phyloP scores from a whole-genome alignment of 164 flowering plant species.

The Dillenia suffruticosa region DNA sequence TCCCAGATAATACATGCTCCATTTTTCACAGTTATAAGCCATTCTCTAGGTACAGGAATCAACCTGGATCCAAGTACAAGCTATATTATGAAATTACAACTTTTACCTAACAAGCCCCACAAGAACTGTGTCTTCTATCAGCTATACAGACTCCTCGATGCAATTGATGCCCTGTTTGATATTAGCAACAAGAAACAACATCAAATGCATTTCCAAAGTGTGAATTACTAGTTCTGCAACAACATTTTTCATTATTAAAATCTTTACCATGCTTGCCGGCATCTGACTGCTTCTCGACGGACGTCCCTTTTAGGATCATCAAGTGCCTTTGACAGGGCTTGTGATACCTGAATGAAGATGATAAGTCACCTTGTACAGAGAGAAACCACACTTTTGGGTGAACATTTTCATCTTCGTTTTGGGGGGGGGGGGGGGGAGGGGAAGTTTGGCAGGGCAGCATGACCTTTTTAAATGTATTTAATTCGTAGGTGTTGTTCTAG shows the following conservation, averaged over 20 bases:
- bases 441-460: too few species aligned
- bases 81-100: too few species aligned
- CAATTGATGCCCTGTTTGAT: slow-evolving; percentile 39
- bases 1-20: too few species aligned
- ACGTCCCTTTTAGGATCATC: slow-evolving; percentile 89
- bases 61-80: background rate
- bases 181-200: slow-evolving; percentile 1
- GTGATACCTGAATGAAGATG: slow-evolving; percentile 48
- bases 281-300: slow-evolving; percentile 90
- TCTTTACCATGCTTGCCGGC: slow-evolving; percentile 80
- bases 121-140: slow-evolving; percentile 1
- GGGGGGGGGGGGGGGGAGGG: too few species aligned
- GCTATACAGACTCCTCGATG: slow-evolving; percentile 26
- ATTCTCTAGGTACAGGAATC: background rate
- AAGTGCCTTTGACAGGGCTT: slow-evolving; percentile 56
- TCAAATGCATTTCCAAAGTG: background rate
- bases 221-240: background rate
- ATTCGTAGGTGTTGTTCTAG: too few species aligned
- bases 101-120: too few species aligned
- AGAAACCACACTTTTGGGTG: too few species aligned
- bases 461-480: too few species aligned
- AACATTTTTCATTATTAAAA: background rate
- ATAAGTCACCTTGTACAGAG: background rate
- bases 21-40: too few species aligned
- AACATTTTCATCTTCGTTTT: too few species aligned